A percentile compares a stretch with the other conserved stretches of the same genome.
Conservation (phyloP, 768 basidiomycete species). For the Macrolepiota fuliginosa region DNA sequence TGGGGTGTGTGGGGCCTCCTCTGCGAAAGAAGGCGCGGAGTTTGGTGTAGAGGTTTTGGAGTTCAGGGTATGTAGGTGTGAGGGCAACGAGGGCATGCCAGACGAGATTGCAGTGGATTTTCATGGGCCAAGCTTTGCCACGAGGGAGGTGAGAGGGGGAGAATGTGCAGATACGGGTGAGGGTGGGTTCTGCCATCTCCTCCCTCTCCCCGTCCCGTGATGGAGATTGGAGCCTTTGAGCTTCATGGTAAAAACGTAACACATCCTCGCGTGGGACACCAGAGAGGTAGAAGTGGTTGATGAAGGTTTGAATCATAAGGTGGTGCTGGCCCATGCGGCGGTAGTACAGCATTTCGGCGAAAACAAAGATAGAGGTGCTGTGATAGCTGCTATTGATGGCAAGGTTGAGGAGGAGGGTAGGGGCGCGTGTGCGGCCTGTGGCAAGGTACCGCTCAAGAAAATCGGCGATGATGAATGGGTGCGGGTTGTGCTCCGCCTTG, state of each 20-base stretch:
- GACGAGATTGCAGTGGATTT: constrained; percentile 31
- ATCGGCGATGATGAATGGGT: constrained; percentile 25
- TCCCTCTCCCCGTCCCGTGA: too few relatives aligned
- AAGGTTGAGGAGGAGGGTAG: constrained; percentile 30
- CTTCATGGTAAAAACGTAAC: constrained; percentile 17
- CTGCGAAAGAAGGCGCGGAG: constrained; percentile 30
- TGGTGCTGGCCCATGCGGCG: constrained; percentile 21
- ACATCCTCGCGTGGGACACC: constrained; percentile 49
- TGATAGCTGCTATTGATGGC: constrained; percentile 22
- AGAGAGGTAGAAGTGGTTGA: constrained; percentile 45
- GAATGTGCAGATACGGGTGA: constrained; percentile 12
- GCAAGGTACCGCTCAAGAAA: constrained; percentile 35
- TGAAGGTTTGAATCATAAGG: constrained; percentile 44
- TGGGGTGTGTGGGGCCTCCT: not conserved
- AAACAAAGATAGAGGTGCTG: constrained; percentile 27
- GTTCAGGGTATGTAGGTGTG: constrained; percentile 16
- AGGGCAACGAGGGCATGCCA: constrained; percentile 38
- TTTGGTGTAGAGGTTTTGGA: constrained; percentile 41
- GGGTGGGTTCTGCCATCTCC: too few relatives aligned
- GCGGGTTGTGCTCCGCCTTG: constrained; percentile 17
- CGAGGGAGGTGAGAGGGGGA: constrained; percentile 9
- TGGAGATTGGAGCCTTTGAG: constrained; percentile 7
- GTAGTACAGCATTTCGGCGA: constrained; percentile 45
- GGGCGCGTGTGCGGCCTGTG: constrained; percentile 30
- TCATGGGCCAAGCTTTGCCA: constrained; percentile 33